These are phyloP conservation scores for Smittium mucronatum DNA, from an alignment of 371 early-diverging fungal genomes.

Conservation along the genomic window DNA sequence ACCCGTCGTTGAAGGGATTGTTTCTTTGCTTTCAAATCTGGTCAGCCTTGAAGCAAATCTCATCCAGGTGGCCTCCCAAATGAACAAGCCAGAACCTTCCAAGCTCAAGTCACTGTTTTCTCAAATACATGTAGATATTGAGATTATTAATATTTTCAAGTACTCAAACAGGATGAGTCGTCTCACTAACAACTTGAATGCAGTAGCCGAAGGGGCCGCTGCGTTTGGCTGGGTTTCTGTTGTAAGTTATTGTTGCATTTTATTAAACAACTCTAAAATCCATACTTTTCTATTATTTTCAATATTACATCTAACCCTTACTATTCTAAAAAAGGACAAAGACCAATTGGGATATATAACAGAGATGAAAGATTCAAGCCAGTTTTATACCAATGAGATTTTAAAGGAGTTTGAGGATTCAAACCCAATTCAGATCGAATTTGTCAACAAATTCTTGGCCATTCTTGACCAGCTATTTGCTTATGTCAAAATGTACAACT, in stretches of 20 bases:
- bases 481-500: constrained; percentile 79
- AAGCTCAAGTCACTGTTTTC: constrained; percentile 42
- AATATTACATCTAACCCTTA: no score
- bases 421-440: constrained; percentile 70
- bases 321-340: constrained; percentile 50
- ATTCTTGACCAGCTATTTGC: constrained; percentile 57
- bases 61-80: constrained; percentile 50
- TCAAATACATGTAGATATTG: constrained; percentile 58
- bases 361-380: constrained; percentile 82
- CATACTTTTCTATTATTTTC: no score
- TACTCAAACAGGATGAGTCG: constrained; percentile 60
- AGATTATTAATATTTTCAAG: constrained; percentile 45
- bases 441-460: constrained; percentile 57
- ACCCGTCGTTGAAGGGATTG: constrained; percentile 25
- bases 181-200: constrained; percentile 63
- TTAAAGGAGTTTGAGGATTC: constrained; percentile 80
- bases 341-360: constrained; percentile 77
- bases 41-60: constrained; percentile 47
- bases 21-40: constrained; percentile 14
- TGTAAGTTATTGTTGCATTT: no score
- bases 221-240: constrained; percentile 88
- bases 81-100: constrained; percentile 61
- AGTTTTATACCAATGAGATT: constrained; percentile 84
- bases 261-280: no score
- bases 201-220: constrained; percentile 76